phyloP scores from a whole-genome alignment of 108 stramenopile species.

The Cyclostephanos invisitatus region DNA sequence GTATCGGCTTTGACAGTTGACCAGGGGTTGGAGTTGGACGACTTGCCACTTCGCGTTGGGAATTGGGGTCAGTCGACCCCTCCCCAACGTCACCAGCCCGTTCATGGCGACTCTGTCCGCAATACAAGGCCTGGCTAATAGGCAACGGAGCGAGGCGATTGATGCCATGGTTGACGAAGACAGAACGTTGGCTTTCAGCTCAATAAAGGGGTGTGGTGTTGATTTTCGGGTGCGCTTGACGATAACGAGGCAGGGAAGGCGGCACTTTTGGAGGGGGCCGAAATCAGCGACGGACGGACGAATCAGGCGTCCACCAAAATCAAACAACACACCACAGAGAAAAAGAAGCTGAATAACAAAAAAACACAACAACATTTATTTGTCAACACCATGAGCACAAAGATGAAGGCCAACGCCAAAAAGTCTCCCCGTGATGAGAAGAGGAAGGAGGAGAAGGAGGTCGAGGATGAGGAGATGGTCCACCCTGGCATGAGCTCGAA shows the following conservation, averaged over 20 bases:
- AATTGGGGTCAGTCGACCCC: not conserved
- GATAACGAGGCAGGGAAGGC: too few species aligned
- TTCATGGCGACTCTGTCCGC: not conserved
- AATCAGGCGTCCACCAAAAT: not conserved
- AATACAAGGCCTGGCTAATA: slow-evolving; percentile 5
- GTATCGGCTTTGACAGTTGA: slow-evolving; percentile 10
- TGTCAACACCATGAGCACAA: slow-evolving; percentile 5
- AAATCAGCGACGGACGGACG: not conserved
- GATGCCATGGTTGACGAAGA: slow-evolving; percentile 2
- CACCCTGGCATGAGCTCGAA: not conserved
- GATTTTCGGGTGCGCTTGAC: too few species aligned
- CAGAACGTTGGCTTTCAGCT: too few species aligned
- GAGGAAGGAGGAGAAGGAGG: not conserved
- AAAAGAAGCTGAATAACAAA: not conserved
- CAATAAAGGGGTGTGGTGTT: too few species aligned
- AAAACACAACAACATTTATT: not conserved
- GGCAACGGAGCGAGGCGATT: slow-evolving; percentile 5
- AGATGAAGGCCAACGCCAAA: slow-evolving; percentile 3
- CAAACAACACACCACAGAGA: not conserved
- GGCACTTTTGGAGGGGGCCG: too few species aligned
- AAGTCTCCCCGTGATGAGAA: not conserved
- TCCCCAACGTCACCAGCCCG: slow-evolving; percentile 4
- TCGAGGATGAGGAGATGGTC: not conserved
- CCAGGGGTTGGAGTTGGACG: not conserved
- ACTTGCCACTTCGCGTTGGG: not conserved